Evolutionary conservation across 768 basidiomycete genomes (phyloP), one percentile per base, ranked within the genome.

Genomic region (Tricholoma flavovirens): DNA sequence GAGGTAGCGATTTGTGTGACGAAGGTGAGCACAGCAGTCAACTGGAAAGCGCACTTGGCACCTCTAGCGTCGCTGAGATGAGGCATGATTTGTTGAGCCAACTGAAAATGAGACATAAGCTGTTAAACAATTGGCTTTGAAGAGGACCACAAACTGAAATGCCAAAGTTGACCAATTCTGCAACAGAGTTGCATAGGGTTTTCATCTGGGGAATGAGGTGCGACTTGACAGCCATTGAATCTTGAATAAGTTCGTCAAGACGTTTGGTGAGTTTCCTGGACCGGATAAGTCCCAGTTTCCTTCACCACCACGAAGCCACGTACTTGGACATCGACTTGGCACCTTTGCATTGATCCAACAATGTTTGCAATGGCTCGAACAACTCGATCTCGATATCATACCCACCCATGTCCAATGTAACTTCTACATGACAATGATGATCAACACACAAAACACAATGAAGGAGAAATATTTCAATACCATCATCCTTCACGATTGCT

Each of bases 161-260:
- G 66, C 92, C 92, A 67, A 96, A 91, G 71, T 95, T 92, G 60
- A 93, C 87, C 9, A 93, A 80, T 58, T 90, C 90, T 1, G 86
- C 83, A 1, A 92, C 84, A 26, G 80, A 75, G 55, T 88, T 84
- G 63, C 81, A 83, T n/a, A 93, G 68, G 2, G 77, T 76, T 58
- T 88, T 83, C 66, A 94, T 81, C 46, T 89, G 88, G 3, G 86
- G 82, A 11, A 89, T 74, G 26, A 93, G 77, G 64, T 83, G 79
- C 0, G 83, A 72, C 63, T 84, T 87, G 48, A 97, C 77, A 0
- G 93, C 92, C 0, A 81, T 69, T 7, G 86, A 87, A 32, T 86
- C 82, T 53, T 83, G 77, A 8, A 81, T 81, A 29, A 97, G 78
- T 46, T 93, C 91, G 56, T 95, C 90, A 48, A 98, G 67, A 2